Evolutionary conservation across 257 asterid species (phyloP).

Genomic region (Plectranthus barbatus): DNA sequence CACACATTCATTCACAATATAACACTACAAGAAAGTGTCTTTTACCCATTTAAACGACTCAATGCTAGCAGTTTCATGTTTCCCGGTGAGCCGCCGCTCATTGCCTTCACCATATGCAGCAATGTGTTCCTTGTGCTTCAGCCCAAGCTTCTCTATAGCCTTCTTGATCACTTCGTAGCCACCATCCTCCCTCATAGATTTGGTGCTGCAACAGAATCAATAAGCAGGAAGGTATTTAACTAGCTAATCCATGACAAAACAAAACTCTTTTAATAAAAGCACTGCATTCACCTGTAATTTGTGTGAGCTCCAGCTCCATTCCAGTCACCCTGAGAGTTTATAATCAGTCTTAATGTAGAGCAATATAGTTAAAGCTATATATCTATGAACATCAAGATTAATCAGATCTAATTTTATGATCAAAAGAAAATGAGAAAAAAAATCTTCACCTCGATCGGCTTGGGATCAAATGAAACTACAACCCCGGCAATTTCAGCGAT

Average conservation of each 20-base stretch:
- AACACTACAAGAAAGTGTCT: no score
- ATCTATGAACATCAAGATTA: background rate
- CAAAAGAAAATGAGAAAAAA: background rate
- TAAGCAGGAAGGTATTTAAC: background rate
- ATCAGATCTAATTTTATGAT: no score
- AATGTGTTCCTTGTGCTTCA: slow-evolving; percentile 81
- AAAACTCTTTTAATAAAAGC: no score
- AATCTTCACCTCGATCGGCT: slow-evolving; percentile 61
- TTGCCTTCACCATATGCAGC: slow-evolving; percentile 97
- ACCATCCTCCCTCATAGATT: slow-evolving; percentile 76
- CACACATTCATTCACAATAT: no score
- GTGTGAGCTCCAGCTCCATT: slow-evolving; percentile 97
- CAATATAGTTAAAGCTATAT: background rate
- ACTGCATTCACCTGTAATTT: slow-evolving; percentile 55
- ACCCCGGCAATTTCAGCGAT: slow-evolving; percentile 83
- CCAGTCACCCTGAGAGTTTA: slow-evolving; percentile 69
- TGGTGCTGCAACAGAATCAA: slow-evolving; percentile 43
- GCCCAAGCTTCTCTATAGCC: slow-evolving; percentile 73
- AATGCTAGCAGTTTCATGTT: slow-evolving; percentile 79
- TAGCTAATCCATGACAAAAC: background rate
- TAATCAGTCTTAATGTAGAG: background rate
- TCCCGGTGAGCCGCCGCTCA: slow-evolving; percentile 90
- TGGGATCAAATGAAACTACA: slow-evolving; percentile 85
- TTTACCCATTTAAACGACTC: slow-evolving; percentile 72
- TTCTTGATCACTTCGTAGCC: slow-evolving; percentile 72